These are phyloP conservation scores for Stenogyne calaminthoides DNA, from an alignment of 305 asterid genomes.

Conservation along the genomic window DNA sequence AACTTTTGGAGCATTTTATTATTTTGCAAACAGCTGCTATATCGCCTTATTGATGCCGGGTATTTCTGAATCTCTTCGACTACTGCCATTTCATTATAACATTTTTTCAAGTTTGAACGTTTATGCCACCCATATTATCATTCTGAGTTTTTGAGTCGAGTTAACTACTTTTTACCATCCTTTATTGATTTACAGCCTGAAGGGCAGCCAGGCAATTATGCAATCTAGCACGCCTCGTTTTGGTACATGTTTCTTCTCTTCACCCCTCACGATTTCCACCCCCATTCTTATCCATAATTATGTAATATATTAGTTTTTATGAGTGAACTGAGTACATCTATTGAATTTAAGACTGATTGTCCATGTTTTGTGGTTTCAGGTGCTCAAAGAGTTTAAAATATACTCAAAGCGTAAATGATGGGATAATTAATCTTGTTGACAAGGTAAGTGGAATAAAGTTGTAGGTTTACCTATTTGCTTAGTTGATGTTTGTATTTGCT, in stretches of 20 bases:
- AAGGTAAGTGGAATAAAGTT: conserved; percentile 57
- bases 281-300: conserved; percentile 4
- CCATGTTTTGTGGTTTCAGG: conserved; percentile 53
- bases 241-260: conserved; percentile 58
- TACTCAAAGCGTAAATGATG: conserved; percentile 98
- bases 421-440: conserved; percentile 96
- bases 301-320: conserved; percentile 8
- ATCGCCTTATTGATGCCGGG: conserved; percentile 97
- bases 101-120: conserved; percentile 1
- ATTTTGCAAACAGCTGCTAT: conserved; percentile 87
- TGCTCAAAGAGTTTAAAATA: conserved; percentile 95
- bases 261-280: not conserved
- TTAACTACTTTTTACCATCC: conserved; percentile 10
- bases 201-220: conserved; percentile 86
- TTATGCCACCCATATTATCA: not conserved
- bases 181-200: conserved; percentile 71
- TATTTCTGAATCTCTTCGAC: conserved; percentile 36
- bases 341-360: conserved; percentile 7
- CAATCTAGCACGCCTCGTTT: conserved; percentile 83
- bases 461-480: not conserved
- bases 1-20: conserved; percentile 88
- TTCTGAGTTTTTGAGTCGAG: conserved; percentile 18
- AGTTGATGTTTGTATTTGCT: conserved; percentile 21
- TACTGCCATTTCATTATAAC: conserved; percentile 20
- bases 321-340: conserved; percentile 2